phyloP scores from a whole-genome alignment of 805 yeast genomes.

The Limtongia smithiae region DNA sequence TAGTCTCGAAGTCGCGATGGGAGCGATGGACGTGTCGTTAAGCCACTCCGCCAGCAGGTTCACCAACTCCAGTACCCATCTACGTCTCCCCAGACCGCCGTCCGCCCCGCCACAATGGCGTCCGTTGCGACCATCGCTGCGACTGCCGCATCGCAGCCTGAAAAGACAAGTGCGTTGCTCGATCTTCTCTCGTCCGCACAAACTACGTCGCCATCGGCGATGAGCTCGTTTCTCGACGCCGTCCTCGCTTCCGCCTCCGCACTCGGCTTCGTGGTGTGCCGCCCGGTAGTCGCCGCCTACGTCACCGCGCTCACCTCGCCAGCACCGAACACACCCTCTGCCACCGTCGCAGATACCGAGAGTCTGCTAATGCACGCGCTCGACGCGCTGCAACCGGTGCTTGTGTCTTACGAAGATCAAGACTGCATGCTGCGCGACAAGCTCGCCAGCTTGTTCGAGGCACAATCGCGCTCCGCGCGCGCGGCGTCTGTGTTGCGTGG shows the following conservation, averaged over 20 bases:
- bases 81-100: not conserved
- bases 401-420: constrained; percentile 30
- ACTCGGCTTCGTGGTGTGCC: constrained; percentile 22
- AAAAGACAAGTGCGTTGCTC: constrained; percentile 11
- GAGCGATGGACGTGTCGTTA: too few relatives aligned
- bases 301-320: not conserved
- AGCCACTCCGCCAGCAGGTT: too few relatives aligned
- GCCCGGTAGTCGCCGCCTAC: constrained; percentile 22
- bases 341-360: not conserved
- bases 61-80: too few relatives aligned
- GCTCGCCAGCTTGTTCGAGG: constrained; percentile 32
- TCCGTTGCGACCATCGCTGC: constrained; percentile 1
- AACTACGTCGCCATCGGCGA: not conserved
- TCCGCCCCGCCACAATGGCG: constrained; percentile 4
- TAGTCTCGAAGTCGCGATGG: too few relatives aligned
- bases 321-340: not conserved
- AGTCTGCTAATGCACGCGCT: not conserved
- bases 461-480: constrained; percentile 14
- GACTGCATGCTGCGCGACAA: constrained; percentile 31
- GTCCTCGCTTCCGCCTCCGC: constrained; percentile 13
- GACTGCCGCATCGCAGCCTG: constrained; percentile 15
- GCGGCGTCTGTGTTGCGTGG: constrained; percentile 34
- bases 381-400: constrained; percentile 21
- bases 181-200: not conserved
- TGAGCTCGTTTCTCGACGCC: constrained; percentile 9